phyloP scores from a whole-genome alignment of 2,329 filamentous ascomycete genomes.

The Emergomyces africanus region DNA sequence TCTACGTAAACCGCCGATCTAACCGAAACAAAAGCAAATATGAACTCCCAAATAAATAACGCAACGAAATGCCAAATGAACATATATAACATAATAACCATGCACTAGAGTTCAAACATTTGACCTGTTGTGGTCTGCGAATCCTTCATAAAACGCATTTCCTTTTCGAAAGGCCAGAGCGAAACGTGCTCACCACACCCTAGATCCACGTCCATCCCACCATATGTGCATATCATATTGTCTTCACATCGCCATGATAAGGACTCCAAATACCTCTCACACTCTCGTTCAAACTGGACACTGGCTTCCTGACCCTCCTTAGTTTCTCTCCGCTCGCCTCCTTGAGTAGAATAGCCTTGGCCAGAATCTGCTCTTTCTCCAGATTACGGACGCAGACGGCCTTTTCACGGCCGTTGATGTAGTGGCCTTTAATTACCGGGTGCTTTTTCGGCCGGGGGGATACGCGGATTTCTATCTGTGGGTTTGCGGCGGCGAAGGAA shows the following conservation, averaged over 20 bases:
- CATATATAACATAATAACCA: neutral
- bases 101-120: neutral
- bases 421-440: slow-evolving; percentile 77
- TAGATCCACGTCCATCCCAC: neutral
- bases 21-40: slow-evolving; percentile 1
- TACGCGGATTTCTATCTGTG: slow-evolving; percentile 80
- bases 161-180: neutral
- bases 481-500: slow-evolving; percentile 66
- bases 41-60: slow-evolving; percentile 1
- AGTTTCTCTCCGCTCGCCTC: slow-evolving; percentile 36
- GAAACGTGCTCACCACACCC: neutral
- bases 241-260: slow-evolving; percentile 44
- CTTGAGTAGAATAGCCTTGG: slow-evolving; percentile 51
- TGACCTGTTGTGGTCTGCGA: neutral
- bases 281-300: slow-evolving; percentile 50
- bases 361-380: slow-evolving; percentile 62
- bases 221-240: slow-evolving; percentile 26
- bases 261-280: slow-evolving; percentile 54
- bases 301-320: slow-evolving; percentile 44
- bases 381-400: slow-evolving; percentile 82
- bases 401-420: slow-evolving; percentile 81
- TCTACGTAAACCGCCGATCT: neutral
- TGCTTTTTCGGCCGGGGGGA: slow-evolving; percentile 84
- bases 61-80: neutral
- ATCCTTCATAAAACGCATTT: neutral